Evolutionary conservation across 139 green algal genomes (phyloP), one percentile per base, ranked within the genome.

Genomic region (Ostreobium quekettii): DNA sequence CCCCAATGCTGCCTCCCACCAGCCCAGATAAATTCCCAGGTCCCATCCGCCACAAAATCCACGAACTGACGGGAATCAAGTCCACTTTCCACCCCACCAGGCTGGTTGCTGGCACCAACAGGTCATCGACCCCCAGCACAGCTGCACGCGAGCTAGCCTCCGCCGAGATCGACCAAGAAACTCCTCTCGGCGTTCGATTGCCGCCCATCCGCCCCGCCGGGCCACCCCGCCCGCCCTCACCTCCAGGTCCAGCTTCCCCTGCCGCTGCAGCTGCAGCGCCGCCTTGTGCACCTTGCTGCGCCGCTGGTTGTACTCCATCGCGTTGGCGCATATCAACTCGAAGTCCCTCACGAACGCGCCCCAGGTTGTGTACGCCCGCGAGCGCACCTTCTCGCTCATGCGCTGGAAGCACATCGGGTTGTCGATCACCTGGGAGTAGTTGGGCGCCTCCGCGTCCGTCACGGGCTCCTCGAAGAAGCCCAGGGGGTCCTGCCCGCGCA

Each of bases 311-410:
- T 81, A 91, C 39, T 58, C 67, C 60, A 83, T 75, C 26, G 83
- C 85, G 66, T 91, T 91, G 67, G 31, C 76, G 71, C 67, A 82
- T 53, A 91, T 85, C 3, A 91, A 72, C 70, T 91, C 78, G 66
- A 91, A 83, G 73, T 91, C 85, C 8, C 56, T 70, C n/a, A 79
- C 66, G 38, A 91, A 47, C 22, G 66, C 76, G 28, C 60, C 46
- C 81, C 81, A 87, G 31, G 49, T 74, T 22, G 32, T 28, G 46
- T 85, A 86, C 49, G 71, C 31, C 30, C 58, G 2, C 4, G 31
- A 57, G 2, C 39, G 36, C 26, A 87, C 57, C 80, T 89, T 88
- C 29, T 75, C 36, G 3, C 72, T 68, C 56, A 78, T 71, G 26
- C 6, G 63, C 2, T 31, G n/a, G 30, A 89, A 85, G 67, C 75